A percentile compares a stretch with the other conserved stretches of the same genome.
Evolutionary conservation across 2,329 filamentous ascomycete genomes (phyloP).

Genomic region (Nemania serpens): DNA sequence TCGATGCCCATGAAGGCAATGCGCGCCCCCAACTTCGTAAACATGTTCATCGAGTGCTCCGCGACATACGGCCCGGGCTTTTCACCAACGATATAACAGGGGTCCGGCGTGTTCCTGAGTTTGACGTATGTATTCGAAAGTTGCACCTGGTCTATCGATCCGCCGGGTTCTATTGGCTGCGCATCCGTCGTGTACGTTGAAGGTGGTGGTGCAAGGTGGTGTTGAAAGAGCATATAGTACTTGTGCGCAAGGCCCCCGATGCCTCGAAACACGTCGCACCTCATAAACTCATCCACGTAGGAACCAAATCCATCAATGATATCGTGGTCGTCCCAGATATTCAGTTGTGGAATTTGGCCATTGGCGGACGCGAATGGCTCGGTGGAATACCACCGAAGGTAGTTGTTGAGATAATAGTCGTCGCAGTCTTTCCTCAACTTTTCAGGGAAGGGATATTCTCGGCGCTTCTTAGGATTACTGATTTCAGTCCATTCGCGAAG

Average conservation of each 20-base stretch:
- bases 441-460: constrained; percentile 75
- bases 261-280: constrained; percentile 86
- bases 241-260: constrained; percentile 93
- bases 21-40: constrained; percentile 78
- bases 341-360: constrained; percentile 91
- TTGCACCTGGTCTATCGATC: constrained; percentile 71
- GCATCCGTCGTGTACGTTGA: constrained; percentile 79
- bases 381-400: constrained; percentile 80
- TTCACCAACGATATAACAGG: constrained; percentile 78
- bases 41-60: constrained; percentile 85
- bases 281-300: constrained; percentile 93
- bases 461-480: constrained; percentile 80
- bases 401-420: constrained; percentile 88
- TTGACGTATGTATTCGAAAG: constrained; percentile 75
- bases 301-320: constrained; percentile 93
- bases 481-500: constrained; percentile 82
- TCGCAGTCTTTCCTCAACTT: constrained; percentile 83
- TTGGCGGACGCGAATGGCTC: constrained; percentile 86
- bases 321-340: constrained; percentile 98
- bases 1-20: constrained; percentile 89
- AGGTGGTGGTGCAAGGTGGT: constrained; percentile 82
- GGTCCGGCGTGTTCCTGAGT: constrained; percentile 54
- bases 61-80: constrained; percentile 86
- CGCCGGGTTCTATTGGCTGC: constrained; percentile 64
- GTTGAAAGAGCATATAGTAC: constrained; percentile 98